Evolutionary conservation across 73 alveolate genomes (phyloP).

Genomic region (Paramecium biaurelia): DNA sequence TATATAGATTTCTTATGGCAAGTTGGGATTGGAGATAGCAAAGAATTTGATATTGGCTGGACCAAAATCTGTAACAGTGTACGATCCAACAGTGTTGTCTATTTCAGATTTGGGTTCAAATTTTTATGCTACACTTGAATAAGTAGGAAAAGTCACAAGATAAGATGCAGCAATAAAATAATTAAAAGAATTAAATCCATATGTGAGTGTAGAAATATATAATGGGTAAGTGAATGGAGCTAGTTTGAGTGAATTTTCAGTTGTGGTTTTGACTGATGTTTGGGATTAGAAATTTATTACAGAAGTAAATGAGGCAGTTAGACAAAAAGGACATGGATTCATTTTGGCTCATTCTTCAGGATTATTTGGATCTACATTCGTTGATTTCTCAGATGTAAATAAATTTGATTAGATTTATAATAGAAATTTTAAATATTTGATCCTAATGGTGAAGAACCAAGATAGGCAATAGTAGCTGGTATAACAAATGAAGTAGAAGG

Average conservation of each 20-base stretch:
- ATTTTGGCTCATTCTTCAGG: slow-evolving; percentile 82
- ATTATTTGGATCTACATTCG: slow-evolving; percentile 91
- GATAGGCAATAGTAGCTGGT: slow-evolving; percentile 86
- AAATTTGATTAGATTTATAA: background rate
- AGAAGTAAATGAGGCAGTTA: slow-evolving; percentile 78
- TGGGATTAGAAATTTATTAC: slow-evolving; percentile 75
- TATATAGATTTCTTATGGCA: background rate
- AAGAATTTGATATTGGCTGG: slow-evolving; percentile 98
- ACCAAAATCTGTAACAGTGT: slow-evolving; percentile 91
- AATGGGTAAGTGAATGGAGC: slow-evolving; percentile 68
- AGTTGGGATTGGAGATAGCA: slow-evolving; percentile 95
- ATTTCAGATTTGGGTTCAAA: slow-evolving; percentile 92
- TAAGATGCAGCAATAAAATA: slow-evolving; percentile 89
- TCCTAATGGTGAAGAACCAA: slow-evolving; percentile 98
- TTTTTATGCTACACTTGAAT: slow-evolving; percentile 90
- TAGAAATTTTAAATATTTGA: slow-evolving; percentile 67
- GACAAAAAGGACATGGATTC: slow-evolving; percentile 85
- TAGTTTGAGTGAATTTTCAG: slow-evolving; percentile 66
- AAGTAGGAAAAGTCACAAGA: slow-evolving; percentile 87
- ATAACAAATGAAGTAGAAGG: slow-evolving; percentile 81
- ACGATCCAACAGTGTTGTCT: slow-evolving; percentile 75
- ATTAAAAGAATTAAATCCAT: slow-evolving; percentile 95
- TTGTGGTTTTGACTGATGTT: slow-evolving; percentile 87
- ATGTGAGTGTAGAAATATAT: slow-evolving; percentile 85
- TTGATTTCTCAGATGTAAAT: slow-evolving; percentile 92